phyloP scores from a whole-genome alignment of 1,139 yeast species.

The Insectozyma bohioensis region DNA sequence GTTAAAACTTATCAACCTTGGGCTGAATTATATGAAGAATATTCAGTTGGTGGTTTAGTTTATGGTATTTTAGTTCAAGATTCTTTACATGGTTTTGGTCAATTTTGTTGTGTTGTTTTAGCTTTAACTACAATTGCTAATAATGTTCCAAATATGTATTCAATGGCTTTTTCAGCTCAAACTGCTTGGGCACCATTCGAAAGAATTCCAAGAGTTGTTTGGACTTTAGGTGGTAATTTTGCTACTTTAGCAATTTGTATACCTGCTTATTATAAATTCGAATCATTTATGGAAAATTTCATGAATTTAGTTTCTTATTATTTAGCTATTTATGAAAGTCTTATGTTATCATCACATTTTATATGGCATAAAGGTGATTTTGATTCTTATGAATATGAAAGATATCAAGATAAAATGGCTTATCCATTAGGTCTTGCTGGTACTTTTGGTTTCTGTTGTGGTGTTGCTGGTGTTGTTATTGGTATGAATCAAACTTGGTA shows the following conservation, averaged over 20 bases:
- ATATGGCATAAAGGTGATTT: conserved; percentile 64
- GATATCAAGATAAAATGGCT: conserved; percentile 53
- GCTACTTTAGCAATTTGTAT: conserved; percentile 82
- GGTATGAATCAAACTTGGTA: conserved; percentile 91
- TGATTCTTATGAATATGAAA: conserved; percentile 59
- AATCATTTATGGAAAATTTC: conserved; percentile 72
- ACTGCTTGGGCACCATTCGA: conserved; percentile 73
- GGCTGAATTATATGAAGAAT: conserved; percentile 49
- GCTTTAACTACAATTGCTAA: conserved; percentile 86
- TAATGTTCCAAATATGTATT: conserved; percentile 91
- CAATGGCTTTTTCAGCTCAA: conserved; percentile 83
- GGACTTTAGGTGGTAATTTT: conserved; percentile 78
- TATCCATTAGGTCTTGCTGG: conserved; percentile 82
- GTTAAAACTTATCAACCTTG: conserved; percentile 45
- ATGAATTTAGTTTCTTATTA: conserved; percentile 91
- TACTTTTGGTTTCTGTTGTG: conserved; percentile 72
- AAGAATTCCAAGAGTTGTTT: conserved; percentile 73
- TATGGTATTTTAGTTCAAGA: conserved; percentile 74
- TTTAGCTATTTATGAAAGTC: conserved; percentile 79
- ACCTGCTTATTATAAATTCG: conserved; percentile 80
- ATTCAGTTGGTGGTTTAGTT: conserved; percentile 79
- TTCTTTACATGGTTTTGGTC: conserved; percentile 85
- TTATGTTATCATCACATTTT: conserved; percentile 75
- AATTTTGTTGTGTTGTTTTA: conserved; percentile 80
- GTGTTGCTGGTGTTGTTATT: conserved; percentile 79